Conservation (phyloP, 345 rosid genomes). For the Camelina neglecta region DNA sequence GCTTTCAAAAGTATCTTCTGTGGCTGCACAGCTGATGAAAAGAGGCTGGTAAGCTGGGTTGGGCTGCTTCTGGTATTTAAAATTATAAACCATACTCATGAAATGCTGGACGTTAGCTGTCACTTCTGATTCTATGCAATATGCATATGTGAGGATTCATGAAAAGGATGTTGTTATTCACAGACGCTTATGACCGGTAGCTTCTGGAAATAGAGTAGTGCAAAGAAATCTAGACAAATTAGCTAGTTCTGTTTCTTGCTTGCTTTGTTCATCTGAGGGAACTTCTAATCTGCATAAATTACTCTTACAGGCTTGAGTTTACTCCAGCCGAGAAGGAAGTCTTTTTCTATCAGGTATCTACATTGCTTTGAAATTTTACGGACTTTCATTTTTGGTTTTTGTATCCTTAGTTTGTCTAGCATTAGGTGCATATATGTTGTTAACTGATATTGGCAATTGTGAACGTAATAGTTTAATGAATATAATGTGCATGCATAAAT, state of each 20-base stretch:
- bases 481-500: constrained; percentile 9
- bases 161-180: constrained; percentile 7
- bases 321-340: constrained; percentile 78
- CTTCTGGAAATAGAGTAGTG: constrained; percentile 17
- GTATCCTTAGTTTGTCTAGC: constrained; percentile 18
- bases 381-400: constrained; percentile 4
- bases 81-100: constrained; percentile 10
- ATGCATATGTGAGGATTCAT: constrained; percentile 25
- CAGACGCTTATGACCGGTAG: constrained; percentile 25
- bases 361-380: constrained; percentile 6
- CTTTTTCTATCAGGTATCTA: constrained; percentile 76
- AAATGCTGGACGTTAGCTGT: constrained; percentile 28
- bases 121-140: constrained; percentile 17
- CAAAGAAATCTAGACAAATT: constrained; percentile 14
- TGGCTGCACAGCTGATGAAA: constrained; percentile 94
- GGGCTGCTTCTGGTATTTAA: constrained; percentile 8
- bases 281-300: constrained; percentile 32
- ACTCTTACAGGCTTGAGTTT: constrained; percentile 80
- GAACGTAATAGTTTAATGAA: constrained; percentile 8
- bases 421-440: constrained; percentile 18
- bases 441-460: neutral
- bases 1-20: constrained; percentile 88
- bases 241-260: constrained; percentile 4
- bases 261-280: constrained; percentile 27
- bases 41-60: constrained; percentile 86